Evolutionary conservation across 176 grass and related monocot genomes (phyloP), one percentile per base, ranked within the genome.

Genomic region (Carex parvula): DNA sequence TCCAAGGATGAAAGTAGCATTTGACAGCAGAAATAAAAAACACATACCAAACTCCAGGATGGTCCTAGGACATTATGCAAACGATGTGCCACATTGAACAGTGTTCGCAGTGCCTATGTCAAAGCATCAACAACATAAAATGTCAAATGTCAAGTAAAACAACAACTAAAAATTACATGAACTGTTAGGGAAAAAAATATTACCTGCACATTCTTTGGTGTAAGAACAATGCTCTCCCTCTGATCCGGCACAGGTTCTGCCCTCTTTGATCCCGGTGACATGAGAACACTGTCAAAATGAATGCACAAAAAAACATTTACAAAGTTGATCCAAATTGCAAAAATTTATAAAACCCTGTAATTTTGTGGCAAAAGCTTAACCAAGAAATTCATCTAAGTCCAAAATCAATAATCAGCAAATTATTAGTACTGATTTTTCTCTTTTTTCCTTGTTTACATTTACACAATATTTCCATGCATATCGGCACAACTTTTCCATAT

Each of bases 171-270:
- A 81, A 63, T 10, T 55, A 79, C 77, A 85, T 54, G 15, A 85
- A 52, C 5, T 84, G 26, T n/a, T 17, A 68, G 76, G 10, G 24
- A 84, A 84, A 87, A 63, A 33, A 29, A 26, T n/a, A 69, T 68
- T 84, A 92, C 95, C 93, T 98, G 95, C 79, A 98, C 91, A 86
- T 98, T 98, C 84, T 98, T 98, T n/a, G 89, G 89, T 21, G 95
- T 95, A 48, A 98, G 76, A 88, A 98, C 74, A 93, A 98, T 94
- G 84, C 82, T 95, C 81, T 95, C 91, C 35, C 86, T 91, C 84
- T 90, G 95, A 90, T 98, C 95, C 55, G 82, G 82, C 79, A 83
- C 61, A 79, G 78, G 69, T 44, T 98, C 95, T 85, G 70, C 33
- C 89, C 85, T 95, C 91, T 91, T 98, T 48, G 94, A 91, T 88